Conservation (phyloP, 768 basidiomycete species). For the Mycena amicta region DNA sequence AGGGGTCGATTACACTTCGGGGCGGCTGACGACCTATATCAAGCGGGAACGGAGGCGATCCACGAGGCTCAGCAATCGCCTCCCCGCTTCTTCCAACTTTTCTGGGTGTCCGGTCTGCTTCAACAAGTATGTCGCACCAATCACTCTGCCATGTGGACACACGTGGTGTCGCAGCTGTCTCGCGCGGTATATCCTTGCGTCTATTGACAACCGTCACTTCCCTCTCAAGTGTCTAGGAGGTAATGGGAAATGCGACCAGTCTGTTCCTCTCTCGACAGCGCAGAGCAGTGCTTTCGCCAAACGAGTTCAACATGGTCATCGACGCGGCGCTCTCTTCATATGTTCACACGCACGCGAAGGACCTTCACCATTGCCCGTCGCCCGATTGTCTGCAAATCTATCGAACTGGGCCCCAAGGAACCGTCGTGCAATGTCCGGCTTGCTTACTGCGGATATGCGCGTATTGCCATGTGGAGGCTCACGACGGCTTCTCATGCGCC, state of each 20-base stretch:
- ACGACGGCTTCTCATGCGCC: conserved; percentile 69
- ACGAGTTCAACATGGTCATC: conserved; percentile 57
- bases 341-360: conserved; percentile 57
- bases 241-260: conserved; percentile 57
- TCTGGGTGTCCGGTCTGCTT: conserved; percentile 72
- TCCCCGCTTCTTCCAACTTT: conserved; percentile 17
- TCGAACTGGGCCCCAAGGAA: conserved; percentile 48
- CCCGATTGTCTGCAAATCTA: conserved; percentile 80
- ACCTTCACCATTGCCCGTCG: conserved; percentile 77
- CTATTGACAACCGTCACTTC: conserved; percentile 61
- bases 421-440: conserved; percentile 55
- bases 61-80: conserved; percentile 33
- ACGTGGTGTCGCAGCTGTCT: conserved; percentile 69
- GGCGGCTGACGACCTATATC: conserved; percentile 52
- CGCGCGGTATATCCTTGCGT: conserved; percentile 55
- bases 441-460: conserved; percentile 60
- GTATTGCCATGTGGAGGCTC: conserved; percentile 54
- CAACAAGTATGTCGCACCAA: conserved; percentile 51
- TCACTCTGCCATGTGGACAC: conserved; percentile 66
- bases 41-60: conserved; percentile 45
- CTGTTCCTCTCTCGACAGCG: conserved; percentile 57
- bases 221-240: conserved; percentile 75
- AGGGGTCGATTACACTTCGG: conserved; percentile 50
- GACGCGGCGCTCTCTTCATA: conserved; percentile 64
- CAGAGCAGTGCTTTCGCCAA: conserved; percentile 48